Evolutionary conservation across 495 filamentous ascomycete genomes (phyloP).

Genomic region (Poronia punctata): DNA sequence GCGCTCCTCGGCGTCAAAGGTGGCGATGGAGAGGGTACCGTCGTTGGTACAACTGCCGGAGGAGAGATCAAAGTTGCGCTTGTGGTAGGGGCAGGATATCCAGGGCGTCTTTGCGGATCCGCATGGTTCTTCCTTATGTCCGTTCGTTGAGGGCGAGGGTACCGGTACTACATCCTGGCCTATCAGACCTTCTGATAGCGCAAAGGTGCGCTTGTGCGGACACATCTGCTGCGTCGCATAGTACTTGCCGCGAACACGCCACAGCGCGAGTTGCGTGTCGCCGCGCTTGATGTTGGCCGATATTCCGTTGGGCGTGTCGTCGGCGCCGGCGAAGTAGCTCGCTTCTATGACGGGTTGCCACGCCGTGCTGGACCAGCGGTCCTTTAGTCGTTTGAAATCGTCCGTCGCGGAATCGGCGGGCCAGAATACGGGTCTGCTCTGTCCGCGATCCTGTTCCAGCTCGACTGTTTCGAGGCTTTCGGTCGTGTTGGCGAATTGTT

Average conservation of each 20-base stretch:
- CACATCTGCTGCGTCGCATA: slow-evolving; percentile 98
- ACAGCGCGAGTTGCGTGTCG: slow-evolving; percentile 88
- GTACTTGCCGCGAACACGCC: slow-evolving; percentile 76
- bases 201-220: slow-evolving; percentile 90
- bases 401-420: slow-evolving; percentile 58
- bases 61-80: slow-evolving; percentile 79
- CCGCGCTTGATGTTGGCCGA: slow-evolving; percentile 72
- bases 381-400: slow-evolving; percentile 61
- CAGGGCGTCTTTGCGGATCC: slow-evolving; percentile 52
- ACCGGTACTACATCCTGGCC: slow-evolving; percentile 58
- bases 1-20: slow-evolving; percentile 74
- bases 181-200: slow-evolving; percentile 78
- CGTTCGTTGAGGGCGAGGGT: too few species aligned
- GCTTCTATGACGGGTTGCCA: slow-evolving; percentile 84
- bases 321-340: slow-evolving; percentile 59
- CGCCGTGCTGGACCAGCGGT: slow-evolving; percentile 63
- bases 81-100: slow-evolving; percentile 89
- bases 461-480: slow-evolving; percentile 68
- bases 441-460: slow-evolving; percentile 64
- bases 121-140: slow-evolving; percentile 10
- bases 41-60: slow-evolving; percentile 75
- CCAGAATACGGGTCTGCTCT: slow-evolving; percentile 79
- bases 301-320: slow-evolving; percentile 60
- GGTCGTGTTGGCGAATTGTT: slow-evolving; percentile 80
- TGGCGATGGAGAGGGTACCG: slow-evolving; percentile 70